phyloP scores from a whole-genome alignment of 768 basidiomycete genomes.

The Psilocybe azurescens region DNA sequence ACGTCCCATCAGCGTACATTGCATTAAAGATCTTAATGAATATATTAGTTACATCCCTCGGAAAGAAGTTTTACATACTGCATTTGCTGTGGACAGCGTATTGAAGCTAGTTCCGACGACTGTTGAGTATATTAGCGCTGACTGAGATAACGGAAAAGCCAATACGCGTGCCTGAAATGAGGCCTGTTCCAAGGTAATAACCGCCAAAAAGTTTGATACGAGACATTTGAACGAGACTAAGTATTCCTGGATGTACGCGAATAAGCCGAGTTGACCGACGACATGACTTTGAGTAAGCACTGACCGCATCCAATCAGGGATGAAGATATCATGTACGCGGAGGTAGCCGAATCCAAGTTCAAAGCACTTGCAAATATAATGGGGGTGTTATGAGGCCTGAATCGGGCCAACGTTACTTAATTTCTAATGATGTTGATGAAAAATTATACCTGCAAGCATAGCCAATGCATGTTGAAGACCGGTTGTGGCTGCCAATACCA shows the following conservation, averaged over 20 bases:
- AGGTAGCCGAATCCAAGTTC: constrained; percentile 57
- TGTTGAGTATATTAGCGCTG: constrained; percentile 30
- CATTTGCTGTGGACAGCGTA: constrained; percentile 71
- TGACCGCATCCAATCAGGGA: constrained; percentile 75
- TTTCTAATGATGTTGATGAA: too few species aligned
- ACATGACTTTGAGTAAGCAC: constrained; percentile 24
- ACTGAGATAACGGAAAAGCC: background rate
- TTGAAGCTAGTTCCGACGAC: constrained; percentile 84
- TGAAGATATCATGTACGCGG: constrained; percentile 80
- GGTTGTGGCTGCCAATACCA: constrained; percentile 69
- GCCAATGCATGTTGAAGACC: constrained; percentile 78
- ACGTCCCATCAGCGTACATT: constrained; percentile 80
- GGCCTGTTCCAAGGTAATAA: constrained; percentile 76
- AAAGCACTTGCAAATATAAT: constrained; percentile 75
- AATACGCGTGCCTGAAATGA: constrained; percentile 41
- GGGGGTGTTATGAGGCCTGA: constrained; percentile 67
- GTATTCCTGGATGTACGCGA: constrained; percentile 51
- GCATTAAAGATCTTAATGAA: constrained; percentile 63
- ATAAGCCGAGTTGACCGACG: background rate
- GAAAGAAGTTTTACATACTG: constrained; percentile 43
- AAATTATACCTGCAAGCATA: constrained; percentile 68
- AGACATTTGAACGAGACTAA: constrained; percentile 83
- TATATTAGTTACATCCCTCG: background rate
- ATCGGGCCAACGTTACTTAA: background rate
- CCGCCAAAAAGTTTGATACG: constrained; percentile 59